Percentiles rank a stretch among this genome's conserved stretches.
phyloP scores from a whole-genome alignment of 2,329 filamentous ascomycete species.

The Verticillium longisporum region DNA sequence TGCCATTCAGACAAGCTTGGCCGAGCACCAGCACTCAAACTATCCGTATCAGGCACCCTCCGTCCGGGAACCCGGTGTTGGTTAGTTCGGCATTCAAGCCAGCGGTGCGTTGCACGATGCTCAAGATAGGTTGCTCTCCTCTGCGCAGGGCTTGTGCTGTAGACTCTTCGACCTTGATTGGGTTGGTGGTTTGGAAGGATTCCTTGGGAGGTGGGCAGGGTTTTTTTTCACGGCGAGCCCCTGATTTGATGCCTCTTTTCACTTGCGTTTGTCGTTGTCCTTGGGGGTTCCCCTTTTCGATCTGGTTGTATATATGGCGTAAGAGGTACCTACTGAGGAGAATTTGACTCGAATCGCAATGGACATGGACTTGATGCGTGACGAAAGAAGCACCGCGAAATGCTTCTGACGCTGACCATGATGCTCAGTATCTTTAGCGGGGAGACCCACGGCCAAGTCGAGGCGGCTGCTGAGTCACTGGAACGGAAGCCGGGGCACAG shows the following conservation, averaged over 20 bases:
- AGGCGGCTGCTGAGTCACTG: not conserved
- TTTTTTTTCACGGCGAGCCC: too few relatives aligned
- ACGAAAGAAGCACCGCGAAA: too few relatives aligned
- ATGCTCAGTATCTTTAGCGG: too few relatives aligned
- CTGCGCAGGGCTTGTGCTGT: not conserved
- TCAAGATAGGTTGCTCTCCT: not conserved
- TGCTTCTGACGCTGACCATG: too few relatives aligned
- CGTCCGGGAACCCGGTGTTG: not conserved
- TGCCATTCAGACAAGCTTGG: too few relatives aligned
- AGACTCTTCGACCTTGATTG: not conserved
- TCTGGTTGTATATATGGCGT: not conserved
- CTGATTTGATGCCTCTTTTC: not conserved
- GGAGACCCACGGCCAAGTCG: not conserved
- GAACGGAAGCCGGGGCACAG: too few relatives aligned
- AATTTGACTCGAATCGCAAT: not conserved
- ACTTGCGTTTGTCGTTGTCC: not conserved
- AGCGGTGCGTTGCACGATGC: not conserved
- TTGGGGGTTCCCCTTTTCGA: not conserved
- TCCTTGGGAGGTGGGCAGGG: not conserved
- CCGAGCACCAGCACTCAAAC: constrained; percentile 48
- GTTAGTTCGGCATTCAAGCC: not conserved
- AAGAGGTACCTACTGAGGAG: not conserved
- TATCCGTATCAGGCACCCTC: not conserved
- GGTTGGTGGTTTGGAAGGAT: not conserved
- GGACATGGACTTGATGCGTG: not conserved